Evolutionary conservation across 768 basidiomycete genomes (phyloP), one percentile per base, ranked within the genome.

Genomic region (Leccinum boreale): DNA sequence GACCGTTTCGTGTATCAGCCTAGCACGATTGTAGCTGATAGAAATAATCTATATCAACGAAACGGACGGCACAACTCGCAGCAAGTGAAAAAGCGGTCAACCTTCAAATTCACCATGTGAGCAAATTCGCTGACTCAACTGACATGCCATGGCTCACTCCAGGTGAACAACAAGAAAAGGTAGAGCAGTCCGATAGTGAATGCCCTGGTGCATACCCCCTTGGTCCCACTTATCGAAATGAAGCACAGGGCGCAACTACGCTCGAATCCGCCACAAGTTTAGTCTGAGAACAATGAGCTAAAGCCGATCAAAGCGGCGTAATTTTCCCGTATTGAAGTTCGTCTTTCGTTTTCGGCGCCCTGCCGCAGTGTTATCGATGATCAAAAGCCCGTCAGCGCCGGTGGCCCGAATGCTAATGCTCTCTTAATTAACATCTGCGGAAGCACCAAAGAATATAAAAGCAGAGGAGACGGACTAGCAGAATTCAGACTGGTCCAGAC

Each of bases 371-470:
- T 15, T 12, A 52, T 26, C 14, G 7, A 42, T 9, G 26, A 28
- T 28, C 26, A 28, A 28, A 8, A 28, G 26, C 26, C 26, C 26
- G 26, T 0, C 3, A 45, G 17, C 4, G 26, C 26, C 24, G 26
- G 10, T 46, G 14, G 45, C 45, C 23, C 11, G 4, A 19, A 7
- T 24, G 26, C 10, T 17, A 19, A 7, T 24, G 26, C 10, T 17
- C 5, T 28, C 6, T 19, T 5, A 4, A 14, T 19, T 0, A 8
- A 14, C 23, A 2, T 19, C 42, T 24, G 8, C 19, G 28, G 53
- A 31, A 23, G 46, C 17, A 49, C 10, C 26, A 8, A 23, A 5
- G 15, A 51, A 14, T n/a, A 60, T 60, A 60, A 60, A 54, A 26
- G n/a, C 19, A 17, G 14, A 12, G 49, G 21, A 52, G 17, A 21